phyloP scores from a whole-genome alignment of 2,329 filamentous ascomycete genomes.

The Pleurostoma richardsiae region DNA sequence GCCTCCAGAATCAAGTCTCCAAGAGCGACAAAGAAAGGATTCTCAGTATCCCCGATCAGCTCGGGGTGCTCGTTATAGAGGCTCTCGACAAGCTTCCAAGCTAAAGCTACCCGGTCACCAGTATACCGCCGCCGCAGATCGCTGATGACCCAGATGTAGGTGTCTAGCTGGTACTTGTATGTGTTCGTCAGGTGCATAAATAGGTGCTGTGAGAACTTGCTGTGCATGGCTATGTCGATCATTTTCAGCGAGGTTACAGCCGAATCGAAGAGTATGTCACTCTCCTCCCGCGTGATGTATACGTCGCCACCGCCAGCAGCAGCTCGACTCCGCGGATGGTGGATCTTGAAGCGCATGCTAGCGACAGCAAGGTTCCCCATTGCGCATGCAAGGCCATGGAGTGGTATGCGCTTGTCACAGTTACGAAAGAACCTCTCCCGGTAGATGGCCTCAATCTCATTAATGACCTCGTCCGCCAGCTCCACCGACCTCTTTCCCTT shows the following conservation, averaged over 20 bases:
- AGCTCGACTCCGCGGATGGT: slow-evolving; percentile 17
- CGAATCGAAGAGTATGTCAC: slow-evolving; percentile 16
- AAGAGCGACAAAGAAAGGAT: slow-evolving; percentile 6
- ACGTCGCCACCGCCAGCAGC: neutral
- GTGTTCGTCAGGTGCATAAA: slow-evolving; percentile 17
- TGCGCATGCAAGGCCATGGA: slow-evolving; percentile 14
- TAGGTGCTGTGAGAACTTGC: slow-evolving; percentile 21
- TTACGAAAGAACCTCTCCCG: slow-evolving; percentile 12
- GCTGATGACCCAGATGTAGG: slow-evolving; percentile 23
- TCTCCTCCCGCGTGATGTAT: slow-evolving; percentile 12
- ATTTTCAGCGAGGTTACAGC: slow-evolving; percentile 16
- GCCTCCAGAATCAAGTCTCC: slow-evolving; percentile 9
- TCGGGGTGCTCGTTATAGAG: slow-evolving; percentile 17
- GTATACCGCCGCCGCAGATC: slow-evolving; percentile 16
- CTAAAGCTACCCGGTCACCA: slow-evolving; percentile 10
- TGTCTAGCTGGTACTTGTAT: slow-evolving; percentile 19
- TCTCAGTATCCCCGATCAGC: slow-evolving; percentile 5
- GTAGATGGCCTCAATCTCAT: slow-evolving; percentile 19
- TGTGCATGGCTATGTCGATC: slow-evolving; percentile 11
- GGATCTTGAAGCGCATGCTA: slow-evolving; percentile 20
- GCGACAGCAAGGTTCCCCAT: slow-evolving; percentile 18
- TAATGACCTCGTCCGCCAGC: slow-evolving; percentile 14
- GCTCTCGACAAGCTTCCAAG: slow-evolving; percentile 19
- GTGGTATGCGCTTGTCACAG: slow-evolving; percentile 19
- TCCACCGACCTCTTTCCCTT: slow-evolving; percentile 5